Conservation (phyloP, 768 basidiomycete species). For the Rhizopogon sp. region DNA sequence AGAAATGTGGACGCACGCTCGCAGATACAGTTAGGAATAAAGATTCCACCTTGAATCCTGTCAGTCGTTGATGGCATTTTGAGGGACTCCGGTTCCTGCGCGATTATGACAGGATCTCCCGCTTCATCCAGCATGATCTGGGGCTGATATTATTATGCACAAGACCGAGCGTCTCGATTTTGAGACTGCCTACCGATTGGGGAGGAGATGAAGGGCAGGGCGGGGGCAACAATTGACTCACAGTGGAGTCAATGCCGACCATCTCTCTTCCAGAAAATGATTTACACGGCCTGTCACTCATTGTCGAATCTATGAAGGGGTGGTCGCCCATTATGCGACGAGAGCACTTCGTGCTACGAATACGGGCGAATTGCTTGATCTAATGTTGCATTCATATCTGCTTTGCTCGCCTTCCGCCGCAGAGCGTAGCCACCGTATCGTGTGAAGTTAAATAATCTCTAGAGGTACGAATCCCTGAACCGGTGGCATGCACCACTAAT, state of each 20-base stretch:
- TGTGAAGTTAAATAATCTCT: too few relatives aligned
- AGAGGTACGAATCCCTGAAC: too few relatives aligned
- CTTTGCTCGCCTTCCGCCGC: too few relatives aligned
- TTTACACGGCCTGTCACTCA: not conserved
- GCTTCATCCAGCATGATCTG: constrained; percentile 20
- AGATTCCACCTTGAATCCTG: not conserved
- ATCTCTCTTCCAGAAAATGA: not conserved
- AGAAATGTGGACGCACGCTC: not conserved
- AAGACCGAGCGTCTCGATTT: constrained; percentile 21
- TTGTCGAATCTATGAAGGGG: not conserved
- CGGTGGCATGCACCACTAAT: too few relatives aligned
- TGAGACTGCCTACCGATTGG: constrained; percentile 2
- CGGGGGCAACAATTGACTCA: not conserved
- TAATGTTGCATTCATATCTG: too few relatives aligned
- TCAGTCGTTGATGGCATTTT: constrained; percentile 8
- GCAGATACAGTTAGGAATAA: not conserved
- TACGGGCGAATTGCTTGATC: too few relatives aligned
- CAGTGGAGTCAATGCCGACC: not conserved
- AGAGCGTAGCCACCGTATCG: too few relatives aligned
- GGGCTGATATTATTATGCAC: constrained; percentile 25
- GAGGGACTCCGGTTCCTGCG: constrained; percentile 17
- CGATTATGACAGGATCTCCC: constrained; percentile 17
- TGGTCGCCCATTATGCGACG: too few relatives aligned
- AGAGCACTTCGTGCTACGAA: too few relatives aligned
- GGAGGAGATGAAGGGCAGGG: not conserved